Evolutionary conservation across 208 protist species (phyloP).

Genomic region (Endotrypanum monterogeii): DNA sequence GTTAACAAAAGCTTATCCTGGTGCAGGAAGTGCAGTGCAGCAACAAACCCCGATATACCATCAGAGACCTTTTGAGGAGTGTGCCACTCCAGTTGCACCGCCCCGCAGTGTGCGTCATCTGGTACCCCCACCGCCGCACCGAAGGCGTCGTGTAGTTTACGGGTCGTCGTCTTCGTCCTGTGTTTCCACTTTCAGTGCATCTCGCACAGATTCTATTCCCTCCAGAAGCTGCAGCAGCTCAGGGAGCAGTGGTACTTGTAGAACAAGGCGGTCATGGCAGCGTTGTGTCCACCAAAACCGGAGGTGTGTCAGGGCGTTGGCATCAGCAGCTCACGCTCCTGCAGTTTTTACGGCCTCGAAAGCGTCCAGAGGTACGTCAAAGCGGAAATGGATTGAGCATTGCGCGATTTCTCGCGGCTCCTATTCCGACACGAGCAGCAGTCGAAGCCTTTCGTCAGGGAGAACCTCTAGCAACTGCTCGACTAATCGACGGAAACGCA

Average conservation of each 20-base stretch:
- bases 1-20: neutral
- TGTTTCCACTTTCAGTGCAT: neutral
- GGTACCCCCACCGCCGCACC: conserved; percentile 8
- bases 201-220: neutral
- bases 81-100: neutral
- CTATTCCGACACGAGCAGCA: neutral
- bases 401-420: neutral
- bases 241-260: neutral
- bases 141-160: neutral
- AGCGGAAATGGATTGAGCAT: neutral
- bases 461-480: neutral
- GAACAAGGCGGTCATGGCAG: neutral
- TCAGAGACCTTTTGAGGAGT: neutral
- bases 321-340: neutral
- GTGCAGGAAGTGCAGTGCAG: neutral
- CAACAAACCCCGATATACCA: neutral
- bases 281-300: neutral
- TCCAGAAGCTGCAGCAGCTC: neutral
- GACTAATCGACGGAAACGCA: neutral
- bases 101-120: conserved; percentile 2
- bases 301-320: neutral
- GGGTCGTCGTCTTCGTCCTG: neutral
- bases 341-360: neutral
- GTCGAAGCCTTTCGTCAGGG: neutral
- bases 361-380: neutral